Conservation (phyloP, 1,139 yeast genomes). For the Blastobotrys raffinosifermentans region DNA sequence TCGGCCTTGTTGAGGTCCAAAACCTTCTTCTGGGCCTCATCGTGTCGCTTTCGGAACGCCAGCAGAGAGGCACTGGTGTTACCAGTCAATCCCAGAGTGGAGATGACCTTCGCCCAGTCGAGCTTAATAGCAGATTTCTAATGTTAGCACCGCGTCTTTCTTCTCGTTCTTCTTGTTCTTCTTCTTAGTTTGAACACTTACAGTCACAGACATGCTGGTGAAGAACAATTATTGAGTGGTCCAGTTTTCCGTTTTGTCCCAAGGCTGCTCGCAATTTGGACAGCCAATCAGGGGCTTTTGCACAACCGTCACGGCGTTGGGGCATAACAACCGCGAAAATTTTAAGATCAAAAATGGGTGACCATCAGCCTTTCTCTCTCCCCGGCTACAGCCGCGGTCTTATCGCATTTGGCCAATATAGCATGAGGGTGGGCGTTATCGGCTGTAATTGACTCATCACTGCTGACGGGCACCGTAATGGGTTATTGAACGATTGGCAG, state of each 20-base stretch:
- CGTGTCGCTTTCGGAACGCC: constrained; percentile 96
- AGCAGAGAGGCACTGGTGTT: constrained; percentile 82
- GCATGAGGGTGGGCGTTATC: no score
- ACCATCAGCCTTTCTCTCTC: no score
- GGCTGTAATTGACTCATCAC: no score
- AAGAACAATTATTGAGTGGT: no score
- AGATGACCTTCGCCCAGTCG: constrained; percentile 90
- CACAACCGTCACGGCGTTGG: no score
- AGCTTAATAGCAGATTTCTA: constrained; percentile 56
- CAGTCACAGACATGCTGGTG: constrained; percentile 38
- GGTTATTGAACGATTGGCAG: no score
- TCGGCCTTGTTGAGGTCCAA: constrained; percentile 65
- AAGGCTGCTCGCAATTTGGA: constrained; percentile 4
- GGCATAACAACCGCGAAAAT: no score
- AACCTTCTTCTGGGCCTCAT: constrained; percentile 87
- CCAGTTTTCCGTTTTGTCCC: constrained; percentile 4
- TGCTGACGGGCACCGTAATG: no score
- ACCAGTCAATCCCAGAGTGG: constrained; percentile 89
- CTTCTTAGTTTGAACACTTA: constrained; percentile 3
- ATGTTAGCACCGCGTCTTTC: not conserved
- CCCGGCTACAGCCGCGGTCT: no score
- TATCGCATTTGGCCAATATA: no score
- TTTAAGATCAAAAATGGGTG: no score
- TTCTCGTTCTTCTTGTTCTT: not conserved
- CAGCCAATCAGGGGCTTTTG: not conserved